Percentiles rank a stretch among this genome's conserved stretches.
phyloP scores from a whole-genome alignment of 768 basidiomycete species.

The Epithele typhae region DNA sequence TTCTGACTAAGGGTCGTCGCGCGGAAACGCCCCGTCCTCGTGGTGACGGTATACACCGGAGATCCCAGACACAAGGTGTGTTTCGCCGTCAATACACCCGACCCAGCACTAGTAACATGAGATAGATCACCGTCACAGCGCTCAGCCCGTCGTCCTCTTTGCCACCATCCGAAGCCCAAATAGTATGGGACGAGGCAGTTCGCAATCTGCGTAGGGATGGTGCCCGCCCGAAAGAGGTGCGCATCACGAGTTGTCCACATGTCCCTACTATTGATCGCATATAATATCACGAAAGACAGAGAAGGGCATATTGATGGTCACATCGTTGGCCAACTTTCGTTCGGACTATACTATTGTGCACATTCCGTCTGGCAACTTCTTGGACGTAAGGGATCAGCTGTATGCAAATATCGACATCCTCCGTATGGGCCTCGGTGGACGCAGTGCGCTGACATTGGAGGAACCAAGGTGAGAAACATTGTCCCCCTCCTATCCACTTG shows the following conservation, averaged over 20 bases:
- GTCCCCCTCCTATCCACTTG: no score
- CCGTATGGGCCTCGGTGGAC: slow-evolving; percentile 81
- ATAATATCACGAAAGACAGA: slow-evolving; percentile 44
- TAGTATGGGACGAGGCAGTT: slow-evolving; percentile 59
- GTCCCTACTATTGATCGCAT: background rate
- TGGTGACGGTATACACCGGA: slow-evolving; percentile 75
- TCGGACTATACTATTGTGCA: slow-evolving; percentile 84
- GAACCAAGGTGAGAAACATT: slow-evolving; percentile 61
- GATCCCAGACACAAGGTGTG: slow-evolving; percentile 60
- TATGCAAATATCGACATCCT: slow-evolving; percentile 81
- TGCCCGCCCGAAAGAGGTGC: slow-evolving; percentile 67
- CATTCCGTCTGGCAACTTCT: slow-evolving; percentile 68
- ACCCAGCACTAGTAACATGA: background rate
- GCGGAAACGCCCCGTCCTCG: slow-evolving; percentile 51
- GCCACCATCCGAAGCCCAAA: slow-evolving; percentile 38
- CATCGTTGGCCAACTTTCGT: slow-evolving; percentile 82
- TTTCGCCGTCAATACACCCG: background rate
- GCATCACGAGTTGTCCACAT: slow-evolving; percentile 2
- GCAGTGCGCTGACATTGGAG: slow-evolving; percentile 72
- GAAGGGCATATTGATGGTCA: slow-evolving; percentile 70
- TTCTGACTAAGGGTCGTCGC: slow-evolving; percentile 54
- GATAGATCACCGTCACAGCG: slow-evolving; percentile 56
- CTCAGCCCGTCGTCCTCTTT: slow-evolving; percentile 43
- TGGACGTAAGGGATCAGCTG: slow-evolving; percentile 57
- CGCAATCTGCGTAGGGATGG: slow-evolving; percentile 62